Conservation (phyloP, 73 alveolate species). For the Durusdinium trenchii region DNA sequence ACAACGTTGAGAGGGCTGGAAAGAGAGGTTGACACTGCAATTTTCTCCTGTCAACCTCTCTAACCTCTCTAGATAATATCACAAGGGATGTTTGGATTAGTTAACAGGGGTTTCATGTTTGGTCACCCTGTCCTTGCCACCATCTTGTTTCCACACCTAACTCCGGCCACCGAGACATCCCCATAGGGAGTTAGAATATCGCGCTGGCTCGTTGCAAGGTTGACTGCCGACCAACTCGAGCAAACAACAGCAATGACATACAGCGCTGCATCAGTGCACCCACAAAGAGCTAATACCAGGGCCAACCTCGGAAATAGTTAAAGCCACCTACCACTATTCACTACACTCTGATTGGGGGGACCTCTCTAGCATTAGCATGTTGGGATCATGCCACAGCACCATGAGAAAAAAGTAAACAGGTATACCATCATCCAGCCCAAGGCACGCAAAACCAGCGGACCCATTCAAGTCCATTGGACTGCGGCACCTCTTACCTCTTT, state of each 20-base stretch:
- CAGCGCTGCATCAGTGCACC: background rate
- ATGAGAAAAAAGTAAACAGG: too few relatives aligned
- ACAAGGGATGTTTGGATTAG: background rate
- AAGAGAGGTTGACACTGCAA: background rate
- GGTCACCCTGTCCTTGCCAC: background rate
- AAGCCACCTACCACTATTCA: too few relatives aligned
- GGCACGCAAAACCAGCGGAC: background rate
- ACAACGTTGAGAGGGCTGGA: too few relatives aligned
- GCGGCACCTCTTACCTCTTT: background rate
- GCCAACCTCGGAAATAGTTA: too few relatives aligned
- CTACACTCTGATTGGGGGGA: too few relatives aligned
- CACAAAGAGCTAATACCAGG: background rate
- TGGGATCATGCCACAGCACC: too few relatives aligned
- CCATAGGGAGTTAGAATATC: background rate
- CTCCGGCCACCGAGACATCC: background rate
- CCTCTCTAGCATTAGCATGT: too few relatives aligned
- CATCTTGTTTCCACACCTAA: background rate
- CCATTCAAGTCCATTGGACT: slow-evolving; percentile 43
- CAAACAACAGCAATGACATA: background rate
- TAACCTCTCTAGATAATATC: background rate
- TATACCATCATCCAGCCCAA: background rate
- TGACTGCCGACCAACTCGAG: background rate
- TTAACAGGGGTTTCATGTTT: background rate
- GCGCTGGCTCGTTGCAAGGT: background rate
- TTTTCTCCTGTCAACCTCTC: background rate